A percentile compares a stretch with the other conserved stretches of the same genome.
Evolutionary conservation across 2,329 filamentous ascomycete species (phyloP).

Genomic region (Aciculosporium take): DNA sequence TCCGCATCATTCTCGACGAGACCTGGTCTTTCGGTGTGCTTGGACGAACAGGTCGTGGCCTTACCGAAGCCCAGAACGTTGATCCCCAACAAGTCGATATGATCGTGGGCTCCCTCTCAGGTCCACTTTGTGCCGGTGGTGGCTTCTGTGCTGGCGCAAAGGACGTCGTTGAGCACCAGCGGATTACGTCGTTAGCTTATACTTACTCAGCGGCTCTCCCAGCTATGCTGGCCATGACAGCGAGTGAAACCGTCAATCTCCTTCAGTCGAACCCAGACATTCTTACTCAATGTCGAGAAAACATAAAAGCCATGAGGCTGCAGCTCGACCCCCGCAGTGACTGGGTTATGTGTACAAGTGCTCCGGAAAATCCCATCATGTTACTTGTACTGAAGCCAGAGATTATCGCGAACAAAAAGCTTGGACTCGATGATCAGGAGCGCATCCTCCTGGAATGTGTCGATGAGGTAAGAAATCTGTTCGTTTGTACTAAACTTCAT

Average conservation of each 20-base stretch:
- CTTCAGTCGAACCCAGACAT: conserved; percentile 80
- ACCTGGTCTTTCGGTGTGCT: conserved; percentile 95
- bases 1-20: conserved; percentile 92
- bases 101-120: conserved; percentile 86
- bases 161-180: conserved; percentile 92
- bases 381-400: conserved; percentile 73
- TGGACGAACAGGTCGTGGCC: conserved; percentile 75
- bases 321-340: conserved; percentile 89
- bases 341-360: conserved; percentile 74
- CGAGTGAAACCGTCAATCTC: conserved; percentile 76
- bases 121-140: conserved; percentile 79
- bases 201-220: conserved; percentile 92
- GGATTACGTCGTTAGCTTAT: conserved; percentile 81
- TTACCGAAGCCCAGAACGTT: conserved; percentile 94
- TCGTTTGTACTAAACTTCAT: neutral
- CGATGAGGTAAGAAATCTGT: conserved; percentile 62
- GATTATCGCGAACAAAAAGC: conserved; percentile 54
- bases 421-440: conserved; percentile 67
- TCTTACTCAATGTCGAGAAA: conserved; percentile 64
- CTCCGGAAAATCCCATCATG: conserved; percentile 74
- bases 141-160: conserved; percentile 88
- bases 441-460: conserved; percentile 75
- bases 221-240: conserved; percentile 87
- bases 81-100: conserved; percentile 90
- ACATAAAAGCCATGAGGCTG: conserved; percentile 69